Percentiles rank a stretch among this genome's conserved stretches.
These are phyloP conservation scores for Tricholoma terreum DNA, from an alignment of 768 basidiomycete species.

Conservation along the genomic window DNA sequence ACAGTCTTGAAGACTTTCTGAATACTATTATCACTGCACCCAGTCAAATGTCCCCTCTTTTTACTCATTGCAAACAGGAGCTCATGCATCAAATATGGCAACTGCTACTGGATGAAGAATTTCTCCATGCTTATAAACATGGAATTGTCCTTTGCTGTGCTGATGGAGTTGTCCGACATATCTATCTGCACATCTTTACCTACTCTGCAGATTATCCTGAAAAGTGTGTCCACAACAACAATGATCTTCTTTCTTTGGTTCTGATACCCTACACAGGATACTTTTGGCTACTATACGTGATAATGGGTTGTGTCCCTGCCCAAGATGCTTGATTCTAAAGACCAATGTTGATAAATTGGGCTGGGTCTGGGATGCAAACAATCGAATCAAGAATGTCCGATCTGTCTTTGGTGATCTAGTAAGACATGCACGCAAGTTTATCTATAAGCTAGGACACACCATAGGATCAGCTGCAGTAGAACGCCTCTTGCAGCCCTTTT, in stretches of 20 bases:
- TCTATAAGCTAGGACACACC: neutral
- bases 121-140: slow-evolving; percentile 19
- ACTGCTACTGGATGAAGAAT: neutral
- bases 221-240: slow-evolving; percentile 21
- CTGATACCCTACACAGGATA: slow-evolving; percentile 10
- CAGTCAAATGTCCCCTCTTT: neutral
- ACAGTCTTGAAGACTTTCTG: slow-evolving; percentile 17
- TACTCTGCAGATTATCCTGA: slow-evolving; percentile 37
- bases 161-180: neutral
- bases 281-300: slow-evolving; percentile 22
- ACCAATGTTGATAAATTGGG: slow-evolving; percentile 24
- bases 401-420: too few relatives aligned
- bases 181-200: slow-evolving; percentile 26
- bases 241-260: neutral
- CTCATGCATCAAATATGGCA: slow-evolving; percentile 1
- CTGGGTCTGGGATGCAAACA: slow-evolving; percentile 2
- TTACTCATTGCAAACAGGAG: slow-evolving; percentile 3
- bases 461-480: slow-evolving; percentile 7
- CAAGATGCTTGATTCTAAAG: slow-evolving; percentile 22
- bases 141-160: slow-evolving; percentile 10
- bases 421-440: neutral
- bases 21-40: neutral
- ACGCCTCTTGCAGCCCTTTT: neutral
- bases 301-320: slow-evolving; percentile 26
- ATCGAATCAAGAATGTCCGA: neutral